Evolutionary conservation across 2,329 filamentous ascomycete genomes (phyloP).

Genomic region (Alternaria sp.): DNA sequence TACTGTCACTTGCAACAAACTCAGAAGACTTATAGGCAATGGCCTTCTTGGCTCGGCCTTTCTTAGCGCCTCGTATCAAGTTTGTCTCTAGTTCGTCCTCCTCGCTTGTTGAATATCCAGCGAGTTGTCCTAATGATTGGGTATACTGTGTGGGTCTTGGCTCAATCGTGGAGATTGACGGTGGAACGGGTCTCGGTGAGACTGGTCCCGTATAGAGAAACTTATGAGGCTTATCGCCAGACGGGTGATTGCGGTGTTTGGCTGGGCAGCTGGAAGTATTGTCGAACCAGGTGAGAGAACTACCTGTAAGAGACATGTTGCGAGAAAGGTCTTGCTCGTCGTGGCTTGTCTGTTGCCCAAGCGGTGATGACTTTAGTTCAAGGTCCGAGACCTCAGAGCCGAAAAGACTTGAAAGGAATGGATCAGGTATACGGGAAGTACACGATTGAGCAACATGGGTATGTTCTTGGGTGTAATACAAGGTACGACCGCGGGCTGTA

Average conservation of each 20-base stretch:
- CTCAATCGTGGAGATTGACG: background rate
- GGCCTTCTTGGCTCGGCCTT: background rate
- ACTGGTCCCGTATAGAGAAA: conserved; percentile 1
- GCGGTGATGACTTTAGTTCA: background rate
- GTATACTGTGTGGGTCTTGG: background rate
- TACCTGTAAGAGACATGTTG: background rate
- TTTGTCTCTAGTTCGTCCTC: background rate
- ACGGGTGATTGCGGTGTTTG: background rate
- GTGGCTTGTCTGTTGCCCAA: background rate
- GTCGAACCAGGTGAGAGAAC: conserved; percentile 4
- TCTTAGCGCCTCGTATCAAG: background rate
- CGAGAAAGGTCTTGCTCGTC: background rate
- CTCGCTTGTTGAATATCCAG: conserved; percentile 4
- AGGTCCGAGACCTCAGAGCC: background rate
- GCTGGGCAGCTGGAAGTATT: no score
- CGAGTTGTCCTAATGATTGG: background rate
- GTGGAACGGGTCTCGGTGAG: background rate
- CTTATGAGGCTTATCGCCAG: background rate
- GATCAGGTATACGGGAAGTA: background rate
- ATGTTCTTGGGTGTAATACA: background rate
- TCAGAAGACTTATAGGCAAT: background rate
- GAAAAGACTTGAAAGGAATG: background rate
- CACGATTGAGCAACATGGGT: background rate
- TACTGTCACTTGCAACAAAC: background rate
- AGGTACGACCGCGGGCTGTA: background rate